Evolutionary conservation across 768 basidiomycete genomes (phyloP), one percentile per base, ranked within the genome.

Genomic region (Mycena filopes): DNA sequence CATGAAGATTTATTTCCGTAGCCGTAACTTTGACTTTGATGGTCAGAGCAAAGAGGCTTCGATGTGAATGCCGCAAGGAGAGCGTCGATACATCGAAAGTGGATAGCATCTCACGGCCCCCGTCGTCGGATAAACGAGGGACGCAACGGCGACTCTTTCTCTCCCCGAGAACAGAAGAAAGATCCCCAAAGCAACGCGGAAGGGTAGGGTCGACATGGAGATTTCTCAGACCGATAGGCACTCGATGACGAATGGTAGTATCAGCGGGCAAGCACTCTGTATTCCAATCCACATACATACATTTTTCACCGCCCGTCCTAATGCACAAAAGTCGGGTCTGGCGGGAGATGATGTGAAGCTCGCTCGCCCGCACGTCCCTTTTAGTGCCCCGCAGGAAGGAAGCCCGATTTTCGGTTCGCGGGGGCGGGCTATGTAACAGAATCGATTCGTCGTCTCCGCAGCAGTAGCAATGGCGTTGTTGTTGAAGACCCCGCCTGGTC

Each of bases 221-320:
- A 54, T 20, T 49, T 42, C 15, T 26, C 23, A 47, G 49, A 26
- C 28, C 25, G 46, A 29, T 28, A 29, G 48, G 36, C 11, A 54
- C 60, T 61, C 60, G 45, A 47, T 12, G 51, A 54, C 25, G 43
- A 46, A 54, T n/a, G 42, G 33, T 38, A 48, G 29, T 36, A 53
- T 64, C 29, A 64, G 63, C 55, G 16, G 54, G 49, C 41, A 42
- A 29, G 31, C 45, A 51, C 23, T 31, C 36, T 42, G 40, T 29
- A 49, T 33, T 40, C 38, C 63, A 20, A 53, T 49, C 61, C 58
- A 59, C 55, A 61, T 69, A 69, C 68, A 69, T 59, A 59, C 60
- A 59, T 59, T 69, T 62, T 63, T 12, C 21, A 15, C n/a, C 47
- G 20, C 28, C 47, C 55, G 21, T 54, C 29, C 33, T 49, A 29